Evolutionary conservation across 805 yeast species (phyloP).

Genomic region (Yarrowia alimentaria): DNA sequence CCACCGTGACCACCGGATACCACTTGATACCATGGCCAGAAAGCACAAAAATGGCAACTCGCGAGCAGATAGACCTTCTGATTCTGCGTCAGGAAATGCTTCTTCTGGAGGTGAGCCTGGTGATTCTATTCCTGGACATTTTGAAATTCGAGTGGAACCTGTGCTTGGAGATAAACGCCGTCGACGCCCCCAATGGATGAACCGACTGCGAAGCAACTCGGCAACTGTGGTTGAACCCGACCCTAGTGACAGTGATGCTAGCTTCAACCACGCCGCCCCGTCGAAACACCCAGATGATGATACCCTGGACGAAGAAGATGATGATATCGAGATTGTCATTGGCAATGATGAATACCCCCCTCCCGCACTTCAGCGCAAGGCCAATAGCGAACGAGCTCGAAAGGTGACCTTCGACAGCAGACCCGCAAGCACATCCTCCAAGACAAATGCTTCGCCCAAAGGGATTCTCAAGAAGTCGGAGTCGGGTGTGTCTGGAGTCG

Average conservation of each 20-base stretch:
- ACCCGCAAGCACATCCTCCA: background rate
- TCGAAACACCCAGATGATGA: slow-evolving; percentile 5
- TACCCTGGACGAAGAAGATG: slow-evolving; percentile 25
- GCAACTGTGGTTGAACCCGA: slow-evolving; percentile 6
- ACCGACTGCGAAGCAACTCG: slow-evolving; percentile 10
- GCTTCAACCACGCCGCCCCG: background rate
- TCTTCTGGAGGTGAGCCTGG: slow-evolving; percentile 23
- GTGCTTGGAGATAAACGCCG: slow-evolving; percentile 22
- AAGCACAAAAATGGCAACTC: background rate
- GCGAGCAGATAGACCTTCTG: slow-evolving; percentile 10
- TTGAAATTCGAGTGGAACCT: slow-evolving; percentile 21
- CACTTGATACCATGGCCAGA: slow-evolving; percentile 10
- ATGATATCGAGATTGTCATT: slow-evolving; percentile 20
- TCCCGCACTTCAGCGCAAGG: background rate
- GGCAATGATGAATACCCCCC: no score
- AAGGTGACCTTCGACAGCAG: slow-evolving; percentile 10
- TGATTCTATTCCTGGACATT: slow-evolving; percentile 21
- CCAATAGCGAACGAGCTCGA: background rate
- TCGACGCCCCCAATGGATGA: slow-evolving; percentile 26
- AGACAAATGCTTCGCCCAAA: background rate
- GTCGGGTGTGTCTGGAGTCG: background rate
- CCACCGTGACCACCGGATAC: no score
- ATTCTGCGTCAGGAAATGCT: slow-evolving; percentile 14
- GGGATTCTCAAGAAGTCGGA: slow-evolving; percentile 20
- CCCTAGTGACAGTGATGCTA: slow-evolving; percentile 9